Evolutionary conservation across 192 early-diverging fungal species (phyloP).

Genomic region (Jimgerdemannia flammicorona): DNA sequence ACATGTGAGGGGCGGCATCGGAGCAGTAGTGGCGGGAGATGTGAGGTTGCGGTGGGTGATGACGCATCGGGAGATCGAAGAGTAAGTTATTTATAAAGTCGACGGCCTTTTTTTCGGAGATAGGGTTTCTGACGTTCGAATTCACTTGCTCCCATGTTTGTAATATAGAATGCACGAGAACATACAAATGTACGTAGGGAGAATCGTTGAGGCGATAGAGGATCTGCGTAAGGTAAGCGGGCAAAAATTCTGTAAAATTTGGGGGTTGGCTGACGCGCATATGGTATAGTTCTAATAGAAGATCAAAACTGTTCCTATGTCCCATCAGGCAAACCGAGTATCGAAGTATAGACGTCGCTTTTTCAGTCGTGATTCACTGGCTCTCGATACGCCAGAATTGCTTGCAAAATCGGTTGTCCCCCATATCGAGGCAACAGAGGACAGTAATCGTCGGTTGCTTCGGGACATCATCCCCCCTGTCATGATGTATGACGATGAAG

Average conservation of each 20-base stretch:
- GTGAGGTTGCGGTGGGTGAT: conserved; percentile 20
- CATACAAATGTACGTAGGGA: conserved; percentile 3
- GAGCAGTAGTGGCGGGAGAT: conserved; percentile 8
- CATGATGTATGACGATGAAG: neutral
- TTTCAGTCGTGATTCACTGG: neutral
- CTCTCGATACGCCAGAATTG: neutral
- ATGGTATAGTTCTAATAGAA: neutral
- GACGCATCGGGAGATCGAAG: conserved; percentile 11
- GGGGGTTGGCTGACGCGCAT: too few relatives aligned
- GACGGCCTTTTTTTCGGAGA: neutral
- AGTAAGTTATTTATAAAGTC: neutral
- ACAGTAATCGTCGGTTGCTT: neutral
- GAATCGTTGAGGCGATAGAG: conserved; percentile 3
- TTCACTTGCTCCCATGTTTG: neutral
- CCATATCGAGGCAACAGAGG: neutral
- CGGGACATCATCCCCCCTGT: neutral
- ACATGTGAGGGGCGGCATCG: conserved; percentile 12
- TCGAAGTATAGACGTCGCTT: neutral
- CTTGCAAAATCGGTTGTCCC: neutral
- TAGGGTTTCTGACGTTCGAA: neutral
- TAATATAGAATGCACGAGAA: conserved; percentile 15
- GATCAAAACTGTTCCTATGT: neutral
- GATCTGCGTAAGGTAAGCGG: neutral
- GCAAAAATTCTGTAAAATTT: too few relatives aligned
- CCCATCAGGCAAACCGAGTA: neutral